phyloP scores from a whole-genome alignment of 768 basidiomycete genomes.

The Rhizopogon vulgaris region DNA sequence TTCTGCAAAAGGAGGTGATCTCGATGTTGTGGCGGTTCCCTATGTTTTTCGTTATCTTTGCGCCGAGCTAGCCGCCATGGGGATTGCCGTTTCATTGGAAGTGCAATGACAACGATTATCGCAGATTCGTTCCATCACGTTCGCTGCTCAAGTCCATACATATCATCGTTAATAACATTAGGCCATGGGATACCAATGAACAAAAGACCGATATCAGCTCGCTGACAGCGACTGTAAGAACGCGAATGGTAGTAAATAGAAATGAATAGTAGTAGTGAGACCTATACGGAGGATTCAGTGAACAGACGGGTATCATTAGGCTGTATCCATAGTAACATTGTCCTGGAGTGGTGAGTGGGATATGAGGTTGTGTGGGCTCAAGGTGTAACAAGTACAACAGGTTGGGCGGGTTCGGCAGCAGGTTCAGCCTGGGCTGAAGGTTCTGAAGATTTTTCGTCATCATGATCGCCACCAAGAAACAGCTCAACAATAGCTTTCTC shows the following conservation, averaged over 20 bases:
- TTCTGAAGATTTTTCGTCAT: background rate
- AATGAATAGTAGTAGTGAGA: constrained; percentile 1
- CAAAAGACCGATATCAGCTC: background rate
- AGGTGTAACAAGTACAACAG: background rate
- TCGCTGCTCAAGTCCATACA: constrained; percentile 10
- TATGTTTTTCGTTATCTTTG: constrained; percentile 94
- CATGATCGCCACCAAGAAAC: constrained; percentile 24
- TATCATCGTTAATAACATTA: constrained; percentile 10
- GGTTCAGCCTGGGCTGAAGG: background rate
- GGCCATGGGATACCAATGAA: constrained; percentile 6
- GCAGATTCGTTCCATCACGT: background rate
- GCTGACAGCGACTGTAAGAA: background rate
- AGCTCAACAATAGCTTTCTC: constrained; percentile 50
- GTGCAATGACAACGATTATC: constrained; percentile 37
- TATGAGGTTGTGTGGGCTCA: background rate
- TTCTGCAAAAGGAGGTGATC: constrained; percentile 63
- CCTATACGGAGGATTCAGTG: background rate
- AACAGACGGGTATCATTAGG: constrained; percentile 2
- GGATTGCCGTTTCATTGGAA: constrained; percentile 84
- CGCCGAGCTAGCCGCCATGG: constrained; percentile 97
- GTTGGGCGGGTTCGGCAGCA: background rate
- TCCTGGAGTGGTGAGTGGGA: background rate
- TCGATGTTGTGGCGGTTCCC: constrained; percentile 94
- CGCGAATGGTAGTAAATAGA: background rate
- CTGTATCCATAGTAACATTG: constrained; percentile 1